phyloP scores from a whole-genome alignment of 805 yeast species.

The Candida silvatica region DNA sequence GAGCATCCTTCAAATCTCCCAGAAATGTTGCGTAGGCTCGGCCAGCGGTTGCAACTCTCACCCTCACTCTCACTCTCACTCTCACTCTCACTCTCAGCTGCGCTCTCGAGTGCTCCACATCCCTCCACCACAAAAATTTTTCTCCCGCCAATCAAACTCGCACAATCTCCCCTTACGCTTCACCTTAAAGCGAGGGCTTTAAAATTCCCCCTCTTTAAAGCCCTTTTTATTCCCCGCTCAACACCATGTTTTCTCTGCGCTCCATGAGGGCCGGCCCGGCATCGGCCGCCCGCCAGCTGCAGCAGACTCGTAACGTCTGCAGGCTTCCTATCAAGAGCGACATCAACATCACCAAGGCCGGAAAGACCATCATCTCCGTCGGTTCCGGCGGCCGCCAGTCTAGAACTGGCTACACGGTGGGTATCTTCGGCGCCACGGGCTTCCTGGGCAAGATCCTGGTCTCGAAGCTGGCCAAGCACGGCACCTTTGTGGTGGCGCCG shows the following conservation, averaged over 20 bases:
- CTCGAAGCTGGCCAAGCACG: slow-evolving; percentile 72
- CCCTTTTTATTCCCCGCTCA: no score
- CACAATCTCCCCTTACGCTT: no score
- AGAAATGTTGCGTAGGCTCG: no score
- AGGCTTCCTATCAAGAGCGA: slow-evolving; percentile 42
- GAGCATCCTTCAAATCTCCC: no score
- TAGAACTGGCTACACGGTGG: slow-evolving; percentile 81
- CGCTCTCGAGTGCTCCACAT: no score
- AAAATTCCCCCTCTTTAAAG: background rate
- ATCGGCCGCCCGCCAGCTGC: slow-evolving; percentile 4
- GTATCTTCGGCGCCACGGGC: slow-evolving; percentile 81
- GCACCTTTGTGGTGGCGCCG: slow-evolving; percentile 72
- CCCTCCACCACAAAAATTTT: no score
- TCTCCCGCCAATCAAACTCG: no score
- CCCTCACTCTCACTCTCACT: no score
- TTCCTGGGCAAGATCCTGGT: slow-evolving; percentile 67
- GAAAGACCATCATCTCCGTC: slow-evolving; percentile 61
- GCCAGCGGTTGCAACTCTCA: no score
- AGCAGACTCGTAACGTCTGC: slow-evolving; percentile 13
- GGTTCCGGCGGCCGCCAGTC: slow-evolving; percentile 82
- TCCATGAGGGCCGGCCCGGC: slow-evolving; percentile 2
- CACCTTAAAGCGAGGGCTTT: no score
- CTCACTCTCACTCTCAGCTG: no score
- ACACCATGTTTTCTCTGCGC: background rate
- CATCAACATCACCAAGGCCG: slow-evolving; percentile 62